Conservation (phyloP, 2,329 filamentous ascomycete genomes). For the Fonsecaea multimorphosa region DNA sequence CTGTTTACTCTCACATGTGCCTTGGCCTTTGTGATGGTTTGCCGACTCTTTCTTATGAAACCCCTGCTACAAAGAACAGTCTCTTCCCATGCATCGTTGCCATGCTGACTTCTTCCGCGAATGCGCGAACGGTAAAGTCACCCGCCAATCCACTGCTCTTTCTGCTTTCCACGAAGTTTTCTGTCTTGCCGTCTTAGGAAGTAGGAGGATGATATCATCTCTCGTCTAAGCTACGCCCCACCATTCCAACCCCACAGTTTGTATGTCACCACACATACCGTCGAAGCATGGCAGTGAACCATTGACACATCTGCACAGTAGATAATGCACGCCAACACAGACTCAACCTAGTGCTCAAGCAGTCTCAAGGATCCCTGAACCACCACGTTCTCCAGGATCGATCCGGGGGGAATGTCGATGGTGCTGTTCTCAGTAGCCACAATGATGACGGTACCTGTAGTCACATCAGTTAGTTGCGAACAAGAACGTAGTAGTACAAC, state of each 20-base stretch:
- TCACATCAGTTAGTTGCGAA: slow-evolving; percentile 13
- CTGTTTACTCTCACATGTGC: background rate
- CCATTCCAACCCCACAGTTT: background rate
- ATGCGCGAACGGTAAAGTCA: background rate
- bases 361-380: slow-evolving; percentile 92
- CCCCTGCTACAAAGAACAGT: background rate
- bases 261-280: background rate
- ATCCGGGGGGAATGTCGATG: slow-evolving; percentile 95
- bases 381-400: slow-evolving; percentile 97
- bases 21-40: background rate
- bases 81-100: background rate
- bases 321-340: background rate
- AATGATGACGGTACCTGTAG: slow-evolving; percentile 82
- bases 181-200: slow-evolving; percentile 3
- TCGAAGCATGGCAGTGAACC: background rate
- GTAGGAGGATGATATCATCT: slow-evolving; percentile 9
- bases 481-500: background rate
- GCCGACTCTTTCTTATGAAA: background rate
- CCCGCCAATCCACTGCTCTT: background rate
- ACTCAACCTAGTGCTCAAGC: slow-evolving; percentile 65
- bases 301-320: background rate
- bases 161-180: background rate
- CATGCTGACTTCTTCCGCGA: background rate
- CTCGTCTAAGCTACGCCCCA: slow-evolving; percentile 5
- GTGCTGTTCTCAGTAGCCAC: slow-evolving; percentile 97